Evolutionary conservation across 495 filamentous ascomycete species (phyloP).

Genomic region (Pyrenopolyporus hunteri): DNA sequence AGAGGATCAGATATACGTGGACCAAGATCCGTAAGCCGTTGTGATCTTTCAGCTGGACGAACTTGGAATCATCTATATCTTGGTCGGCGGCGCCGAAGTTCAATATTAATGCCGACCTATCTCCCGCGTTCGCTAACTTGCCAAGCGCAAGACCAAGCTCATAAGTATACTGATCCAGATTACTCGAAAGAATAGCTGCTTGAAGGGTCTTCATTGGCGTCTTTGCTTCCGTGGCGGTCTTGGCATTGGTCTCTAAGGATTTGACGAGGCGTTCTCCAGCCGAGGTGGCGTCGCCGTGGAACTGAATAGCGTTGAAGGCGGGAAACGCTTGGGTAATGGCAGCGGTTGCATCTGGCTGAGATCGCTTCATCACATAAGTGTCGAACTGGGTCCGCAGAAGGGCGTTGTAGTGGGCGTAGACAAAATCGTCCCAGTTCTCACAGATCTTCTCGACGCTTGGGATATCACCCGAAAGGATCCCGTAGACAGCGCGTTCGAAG

Average conservation of each 20-base stretch:
- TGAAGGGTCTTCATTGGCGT: constrained; percentile 69
- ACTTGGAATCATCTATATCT: constrained; percentile 47
- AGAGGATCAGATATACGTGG: constrained; percentile 60
- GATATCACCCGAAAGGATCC: constrained; percentile 81
- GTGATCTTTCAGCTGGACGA: constrained; percentile 59
- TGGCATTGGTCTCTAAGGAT: constrained; percentile 54
- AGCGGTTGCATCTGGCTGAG: constrained; percentile 48
- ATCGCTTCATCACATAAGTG: constrained; percentile 58
- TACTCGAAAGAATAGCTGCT: constrained; percentile 65
- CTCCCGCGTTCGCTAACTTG: constrained; percentile 56
- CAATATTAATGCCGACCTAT: constrained; percentile 58
- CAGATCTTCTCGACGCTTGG: constrained; percentile 77
- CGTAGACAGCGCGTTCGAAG: constrained; percentile 89
- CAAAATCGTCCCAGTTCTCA: constrained; percentile 82
- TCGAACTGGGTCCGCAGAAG: constrained; percentile 75
- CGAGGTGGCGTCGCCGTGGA: constrained; percentile 57
- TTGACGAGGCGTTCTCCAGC: constrained; percentile 58
- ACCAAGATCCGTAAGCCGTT: constrained; percentile 64
- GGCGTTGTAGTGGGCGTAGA: constrained; percentile 90
- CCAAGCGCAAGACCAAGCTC: constrained; percentile 64
- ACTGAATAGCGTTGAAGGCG: constrained; percentile 60
- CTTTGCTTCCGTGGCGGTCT: constrained; percentile 55
- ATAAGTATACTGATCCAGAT: constrained; percentile 60
- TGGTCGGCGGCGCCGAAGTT: constrained; percentile 39
- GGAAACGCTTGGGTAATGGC: constrained; percentile 51